These are phyloP conservation scores for Acanthamoeba quina DNA, from an alignment of 208 protist species.

Conservation along the genomic window DNA sequence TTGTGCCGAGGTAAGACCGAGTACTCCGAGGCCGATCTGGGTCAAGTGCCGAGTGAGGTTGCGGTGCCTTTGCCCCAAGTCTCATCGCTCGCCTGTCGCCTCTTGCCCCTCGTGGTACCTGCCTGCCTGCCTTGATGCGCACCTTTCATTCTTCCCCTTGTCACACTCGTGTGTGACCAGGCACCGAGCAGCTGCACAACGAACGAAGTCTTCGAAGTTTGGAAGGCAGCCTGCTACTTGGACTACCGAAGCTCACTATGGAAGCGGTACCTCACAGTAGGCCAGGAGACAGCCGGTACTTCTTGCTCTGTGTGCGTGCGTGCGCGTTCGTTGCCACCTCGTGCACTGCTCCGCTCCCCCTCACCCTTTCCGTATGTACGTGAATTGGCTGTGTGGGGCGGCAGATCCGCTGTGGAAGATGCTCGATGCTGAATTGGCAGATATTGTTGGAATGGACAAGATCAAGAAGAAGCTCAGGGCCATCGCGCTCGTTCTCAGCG, in stretches of 20 bases:
- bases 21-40: background rate
- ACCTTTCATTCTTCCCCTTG: background rate
- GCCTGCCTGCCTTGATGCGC: background rate
- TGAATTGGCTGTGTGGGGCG: background rate
- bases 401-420: background rate
- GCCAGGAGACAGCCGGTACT: background rate
- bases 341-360: background rate
- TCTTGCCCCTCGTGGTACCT: background rate
- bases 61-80: background rate
- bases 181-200: background rate
- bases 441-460: background rate
- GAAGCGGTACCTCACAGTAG: background rate
- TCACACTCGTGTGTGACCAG: background rate
- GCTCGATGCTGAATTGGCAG: background rate
- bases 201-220: background rate
- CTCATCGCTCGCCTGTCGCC: background rate
- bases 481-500: background rate
- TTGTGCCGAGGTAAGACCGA: background rate
- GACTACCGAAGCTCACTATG: background rate
- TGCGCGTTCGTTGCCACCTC: background rate
- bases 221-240: background rate
- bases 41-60: background rate
- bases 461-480: slow-evolving; percentile 13
- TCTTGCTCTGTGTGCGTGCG: background rate
- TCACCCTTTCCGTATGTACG: background rate